Conservation (phyloP, 2,329 filamentous ascomycete species). For the Curvularia hawaiiensis region DNA sequence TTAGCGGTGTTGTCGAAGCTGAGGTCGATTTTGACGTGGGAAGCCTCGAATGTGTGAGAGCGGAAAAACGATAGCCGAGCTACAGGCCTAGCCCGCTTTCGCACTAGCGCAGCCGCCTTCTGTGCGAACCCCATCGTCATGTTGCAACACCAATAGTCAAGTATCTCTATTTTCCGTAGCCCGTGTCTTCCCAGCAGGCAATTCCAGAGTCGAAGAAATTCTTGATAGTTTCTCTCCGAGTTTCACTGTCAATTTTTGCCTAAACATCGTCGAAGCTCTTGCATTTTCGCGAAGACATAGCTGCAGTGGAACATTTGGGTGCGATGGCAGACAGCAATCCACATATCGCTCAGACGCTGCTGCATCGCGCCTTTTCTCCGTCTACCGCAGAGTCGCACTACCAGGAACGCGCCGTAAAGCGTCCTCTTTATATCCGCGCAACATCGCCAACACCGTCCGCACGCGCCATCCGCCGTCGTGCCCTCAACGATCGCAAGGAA, state of each 20-base stretch:
- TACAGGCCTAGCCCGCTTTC: slow-evolving; percentile 16
- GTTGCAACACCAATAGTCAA: neutral
- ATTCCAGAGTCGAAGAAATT: neutral
- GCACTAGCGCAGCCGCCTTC: slow-evolving; percentile 10
- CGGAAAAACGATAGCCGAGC: slow-evolving; percentile 26
- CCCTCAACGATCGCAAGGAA: slow-evolving; percentile 54
- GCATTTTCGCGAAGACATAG: neutral
- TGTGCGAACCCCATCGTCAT: slow-evolving; percentile 8
- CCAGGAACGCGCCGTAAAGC: slow-evolving; percentile 80
- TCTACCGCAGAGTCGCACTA: slow-evolving; percentile 73
- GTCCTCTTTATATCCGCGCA: slow-evolving; percentile 78
- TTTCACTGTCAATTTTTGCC: too few species aligned
- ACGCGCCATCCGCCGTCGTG: slow-evolving; percentile 52
- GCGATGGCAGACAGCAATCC: slow-evolving; percentile 26
- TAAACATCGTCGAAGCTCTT: neutral
- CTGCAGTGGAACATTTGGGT: neutral
- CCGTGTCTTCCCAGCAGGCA: neutral
- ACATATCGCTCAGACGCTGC: slow-evolving; percentile 59
- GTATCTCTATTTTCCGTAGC: neutral
- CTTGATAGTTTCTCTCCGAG: neutral
- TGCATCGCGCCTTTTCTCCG: slow-evolving; percentile 79
- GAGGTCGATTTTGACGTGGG: slow-evolving; percentile 16
- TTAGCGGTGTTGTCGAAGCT: slow-evolving; percentile 40
- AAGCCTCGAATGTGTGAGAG: slow-evolving; percentile 15
- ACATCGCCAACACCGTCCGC: slow-evolving; percentile 68